Percentiles rank a stretch among this genome's conserved stretches.
These are phyloP conservation scores for Fusarium sp. DNA, from an alignment of 2,329 filamentous ascomycete genomes.

Conservation along the genomic window DNA sequence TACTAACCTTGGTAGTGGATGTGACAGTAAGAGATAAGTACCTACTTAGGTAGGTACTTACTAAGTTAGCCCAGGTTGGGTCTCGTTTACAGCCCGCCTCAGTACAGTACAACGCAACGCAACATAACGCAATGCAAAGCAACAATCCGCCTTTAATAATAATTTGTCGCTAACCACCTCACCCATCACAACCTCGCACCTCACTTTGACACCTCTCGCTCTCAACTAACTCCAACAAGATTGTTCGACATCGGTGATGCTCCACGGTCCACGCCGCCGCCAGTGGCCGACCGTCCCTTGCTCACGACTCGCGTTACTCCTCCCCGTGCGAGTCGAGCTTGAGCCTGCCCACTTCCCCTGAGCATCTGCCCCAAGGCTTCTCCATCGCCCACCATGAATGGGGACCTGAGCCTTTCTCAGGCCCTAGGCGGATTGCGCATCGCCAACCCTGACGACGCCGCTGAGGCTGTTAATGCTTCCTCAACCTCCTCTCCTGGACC, in stretches of 20 bases:
- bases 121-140: constrained; percentile 5
- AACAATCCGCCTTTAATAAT: constrained; percentile 9
- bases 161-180: constrained; percentile 38
- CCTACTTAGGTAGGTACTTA: neutral
- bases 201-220: constrained; percentile 1
- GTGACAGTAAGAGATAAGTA: no score
- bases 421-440: constrained; percentile 95
- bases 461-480: constrained; percentile 50
- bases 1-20: no score
- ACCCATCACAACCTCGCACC: constrained; percentile 7
- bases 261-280: constrained; percentile 43
- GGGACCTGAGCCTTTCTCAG: constrained; percentile 91
- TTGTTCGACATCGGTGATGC: constrained; percentile 45
- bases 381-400: constrained; percentile 75
- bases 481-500: constrained; percentile 43
- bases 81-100: constrained; percentile 7
- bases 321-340: constrained; percentile 35
- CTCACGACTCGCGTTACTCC: constrained; percentile 41
- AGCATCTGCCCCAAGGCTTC: constrained; percentile 42
- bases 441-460: constrained; percentile 89
- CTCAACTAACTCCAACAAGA: constrained; percentile 24
- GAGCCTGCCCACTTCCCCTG: constrained; percentile 42
- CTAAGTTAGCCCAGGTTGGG: neutral
- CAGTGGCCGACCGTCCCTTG: constrained; percentile 45
- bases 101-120: constrained; percentile 7